phyloP scores from a whole-genome alignment of 768 basidiomycete genomes.

The Scleroderma citrinum region DNA sequence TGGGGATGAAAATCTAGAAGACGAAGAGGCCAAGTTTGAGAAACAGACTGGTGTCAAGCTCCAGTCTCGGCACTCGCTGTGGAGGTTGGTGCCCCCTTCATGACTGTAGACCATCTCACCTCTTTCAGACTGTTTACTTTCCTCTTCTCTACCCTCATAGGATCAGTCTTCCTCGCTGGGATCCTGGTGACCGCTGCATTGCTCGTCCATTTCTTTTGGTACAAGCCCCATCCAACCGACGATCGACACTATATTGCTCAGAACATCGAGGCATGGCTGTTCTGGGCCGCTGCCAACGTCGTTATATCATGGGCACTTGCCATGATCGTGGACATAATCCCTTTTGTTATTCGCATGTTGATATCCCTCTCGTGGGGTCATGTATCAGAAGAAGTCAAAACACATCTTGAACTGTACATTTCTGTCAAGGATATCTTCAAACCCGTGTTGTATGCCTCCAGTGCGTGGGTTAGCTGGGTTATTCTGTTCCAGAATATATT shows the following conservation, averaged over 20 bases:
- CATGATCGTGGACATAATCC: slow-evolving; percentile 63
- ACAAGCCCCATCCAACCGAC: slow-evolving; percentile 49
- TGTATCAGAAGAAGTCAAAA: slow-evolving; percentile 63
- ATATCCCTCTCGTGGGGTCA: slow-evolving; percentile 69
- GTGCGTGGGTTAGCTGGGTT: slow-evolving; percentile 67
- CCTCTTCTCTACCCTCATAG: slow-evolving; percentile 68
- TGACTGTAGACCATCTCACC: not conserved
- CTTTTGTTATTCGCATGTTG: slow-evolving; percentile 44
- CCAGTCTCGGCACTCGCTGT: slow-evolving; percentile 41
- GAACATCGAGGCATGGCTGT: slow-evolving; percentile 72
- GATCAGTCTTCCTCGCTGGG: slow-evolving; percentile 60
- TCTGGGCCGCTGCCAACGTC: slow-evolving; percentile 76
- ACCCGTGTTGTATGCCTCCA: slow-evolving; percentile 67
- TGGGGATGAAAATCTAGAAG: slow-evolving; percentile 68
- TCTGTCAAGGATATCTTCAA: slow-evolving; percentile 66
- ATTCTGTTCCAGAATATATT: slow-evolving; percentile 70
- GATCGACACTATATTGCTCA: slow-evolving; percentile 55
- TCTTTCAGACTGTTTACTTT: slow-evolving; percentile 47
- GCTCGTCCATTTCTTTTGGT: slow-evolving; percentile 66
- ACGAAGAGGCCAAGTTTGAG: slow-evolving; percentile 63
- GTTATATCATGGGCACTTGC: slow-evolving; percentile 77
- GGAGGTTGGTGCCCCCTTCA: slow-evolving; percentile 37
- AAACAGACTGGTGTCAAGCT: slow-evolving; percentile 50
- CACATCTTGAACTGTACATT: slow-evolving; percentile 61
- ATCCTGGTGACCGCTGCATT: slow-evolving; percentile 58